phyloP scores from a whole-genome alignment of 768 basidiomycete genomes.

The Lyophyllum decastes region DNA sequence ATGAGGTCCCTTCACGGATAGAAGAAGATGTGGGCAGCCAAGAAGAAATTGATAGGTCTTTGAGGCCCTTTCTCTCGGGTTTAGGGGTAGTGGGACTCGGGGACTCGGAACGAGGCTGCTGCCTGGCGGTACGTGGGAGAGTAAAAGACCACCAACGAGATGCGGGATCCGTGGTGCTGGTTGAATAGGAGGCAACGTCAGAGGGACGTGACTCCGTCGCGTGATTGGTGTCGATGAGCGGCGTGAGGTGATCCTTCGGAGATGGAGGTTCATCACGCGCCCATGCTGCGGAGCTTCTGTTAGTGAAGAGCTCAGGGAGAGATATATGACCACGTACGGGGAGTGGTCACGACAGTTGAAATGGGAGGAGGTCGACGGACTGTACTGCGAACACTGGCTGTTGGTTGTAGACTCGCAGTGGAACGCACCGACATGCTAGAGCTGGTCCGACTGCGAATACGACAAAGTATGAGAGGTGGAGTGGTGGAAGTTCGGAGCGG shows the following conservation, averaged over 20 bases:
- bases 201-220: constrained; percentile 44
- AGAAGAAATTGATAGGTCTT: constrained; percentile 51
- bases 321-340: constrained; percentile 50
- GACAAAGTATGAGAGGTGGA: background rate
- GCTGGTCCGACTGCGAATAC: too few species aligned
- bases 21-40: constrained; percentile 49
- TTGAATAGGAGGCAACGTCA: constrained; percentile 55
- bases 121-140: constrained; percentile 45
- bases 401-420: constrained; percentile 32
- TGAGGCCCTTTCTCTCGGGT: constrained; percentile 37
- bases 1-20: constrained; percentile 35
- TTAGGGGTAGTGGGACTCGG: constrained; percentile 23
- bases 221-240: constrained; percentile 27
- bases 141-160: constrained; percentile 81
- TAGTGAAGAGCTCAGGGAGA: constrained; percentile 5
- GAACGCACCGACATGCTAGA: constrained; percentile 34
- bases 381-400: constrained; percentile 32
- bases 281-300: constrained; percentile 57
- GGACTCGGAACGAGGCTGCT: constrained; percentile 22
- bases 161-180: constrained; percentile 40
- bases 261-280: constrained; percentile 83
- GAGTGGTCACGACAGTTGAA: constrained; percentile 62
- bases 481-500: background rate
- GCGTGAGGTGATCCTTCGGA: constrained; percentile 47
- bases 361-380: constrained; percentile 40